These are phyloP conservation scores for Aspergillus quadricinctus DNA, from an alignment of 2,329 filamentous ascomycete species.

Conservation along the genomic window DNA sequence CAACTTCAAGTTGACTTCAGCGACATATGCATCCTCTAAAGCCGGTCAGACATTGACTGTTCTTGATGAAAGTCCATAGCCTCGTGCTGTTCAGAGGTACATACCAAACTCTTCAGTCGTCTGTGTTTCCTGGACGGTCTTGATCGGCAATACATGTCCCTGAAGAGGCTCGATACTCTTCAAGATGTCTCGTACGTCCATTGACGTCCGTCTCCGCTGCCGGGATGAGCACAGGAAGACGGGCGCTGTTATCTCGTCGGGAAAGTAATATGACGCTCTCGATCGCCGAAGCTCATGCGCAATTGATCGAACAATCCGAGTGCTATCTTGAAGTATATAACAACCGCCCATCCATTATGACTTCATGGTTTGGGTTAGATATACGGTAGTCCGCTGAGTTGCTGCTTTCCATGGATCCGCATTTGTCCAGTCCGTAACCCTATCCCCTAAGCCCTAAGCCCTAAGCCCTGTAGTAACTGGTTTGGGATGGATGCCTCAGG, in stretches of 20 bases:
- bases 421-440: conserved; percentile 13
- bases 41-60: conserved; percentile 4
- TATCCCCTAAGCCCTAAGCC: conserved; percentile 23
- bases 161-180: conserved; percentile 25
- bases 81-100: conserved; percentile 1
- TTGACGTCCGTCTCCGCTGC: conserved; percentile 5
- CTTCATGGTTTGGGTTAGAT: neutral
- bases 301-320: neutral
- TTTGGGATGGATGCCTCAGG: neutral
- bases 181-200: conserved; percentile 21
- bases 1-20: conserved; percentile 42
- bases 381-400: neutral
- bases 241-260: neutral
- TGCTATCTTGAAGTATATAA: neutral
- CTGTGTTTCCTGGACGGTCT: conserved; percentile 41
- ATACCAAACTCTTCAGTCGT: conserved; percentile 40
- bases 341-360: neutral
- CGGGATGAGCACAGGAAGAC: neutral
- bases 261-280: neutral
- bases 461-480: neutral
- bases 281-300: neutral
- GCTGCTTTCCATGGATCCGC: neutral
- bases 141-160: conserved; percentile 37
- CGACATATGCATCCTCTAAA: conserved; percentile 40
- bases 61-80: neutral